Conservation (phyloP, 2,329 filamentous ascomycete species). For the Phyllosticta citrichinensis region DNA sequence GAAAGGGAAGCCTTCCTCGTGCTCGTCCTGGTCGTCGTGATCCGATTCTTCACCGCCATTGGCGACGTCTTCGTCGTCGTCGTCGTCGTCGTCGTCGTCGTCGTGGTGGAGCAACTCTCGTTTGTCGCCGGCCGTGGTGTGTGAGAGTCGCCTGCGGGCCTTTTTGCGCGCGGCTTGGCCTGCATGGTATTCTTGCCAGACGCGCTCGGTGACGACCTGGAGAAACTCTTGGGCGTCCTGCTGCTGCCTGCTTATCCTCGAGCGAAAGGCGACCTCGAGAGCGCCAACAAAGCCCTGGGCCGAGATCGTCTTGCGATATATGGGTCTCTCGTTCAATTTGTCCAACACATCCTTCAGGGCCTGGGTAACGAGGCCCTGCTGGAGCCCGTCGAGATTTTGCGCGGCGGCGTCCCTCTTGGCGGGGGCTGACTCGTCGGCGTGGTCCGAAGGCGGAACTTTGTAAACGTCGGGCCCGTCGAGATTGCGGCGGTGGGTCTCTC, state of each 20-base stretch:
- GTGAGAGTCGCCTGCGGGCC: slow-evolving; percentile 27
- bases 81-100: slow-evolving; percentile 25
- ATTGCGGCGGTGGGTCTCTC: slow-evolving; percentile 74
- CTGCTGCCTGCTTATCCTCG: slow-evolving; percentile 85
- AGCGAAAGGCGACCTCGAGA: slow-evolving; percentile 76
- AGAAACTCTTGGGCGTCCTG: slow-evolving; percentile 97
- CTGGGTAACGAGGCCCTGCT: slow-evolving; percentile 72
- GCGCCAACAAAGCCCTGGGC: slow-evolving; percentile 74
- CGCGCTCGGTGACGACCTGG: slow-evolving; percentile 81
- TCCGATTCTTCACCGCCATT: slow-evolving; percentile 13
- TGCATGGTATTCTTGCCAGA: slow-evolving; percentile 91
- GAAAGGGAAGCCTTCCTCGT: slow-evolving; percentile 74
- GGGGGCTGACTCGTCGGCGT: slow-evolving; percentile 32
- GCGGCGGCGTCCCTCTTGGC: slow-evolving; percentile 28
- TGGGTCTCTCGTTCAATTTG: slow-evolving; percentile 81
- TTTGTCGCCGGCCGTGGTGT: slow-evolving; percentile 16
- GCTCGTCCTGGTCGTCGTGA: slow-evolving; percentile 24
- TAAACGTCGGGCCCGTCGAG: slow-evolving; percentile 74
- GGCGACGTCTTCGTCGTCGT: no score
- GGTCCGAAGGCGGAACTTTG: slow-evolving; percentile 42
- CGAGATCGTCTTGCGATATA: slow-evolving; percentile 88
- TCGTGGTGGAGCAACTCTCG: slow-evolving; percentile 17
- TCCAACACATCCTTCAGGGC: slow-evolving; percentile 90
- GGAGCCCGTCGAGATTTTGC: slow-evolving; percentile 50
- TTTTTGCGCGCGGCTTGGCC: slow-evolving; percentile 61